Evolutionary conservation across 148 eudicot species (phyloP).

Genomic region (Nepenthes gracilis): DNA sequence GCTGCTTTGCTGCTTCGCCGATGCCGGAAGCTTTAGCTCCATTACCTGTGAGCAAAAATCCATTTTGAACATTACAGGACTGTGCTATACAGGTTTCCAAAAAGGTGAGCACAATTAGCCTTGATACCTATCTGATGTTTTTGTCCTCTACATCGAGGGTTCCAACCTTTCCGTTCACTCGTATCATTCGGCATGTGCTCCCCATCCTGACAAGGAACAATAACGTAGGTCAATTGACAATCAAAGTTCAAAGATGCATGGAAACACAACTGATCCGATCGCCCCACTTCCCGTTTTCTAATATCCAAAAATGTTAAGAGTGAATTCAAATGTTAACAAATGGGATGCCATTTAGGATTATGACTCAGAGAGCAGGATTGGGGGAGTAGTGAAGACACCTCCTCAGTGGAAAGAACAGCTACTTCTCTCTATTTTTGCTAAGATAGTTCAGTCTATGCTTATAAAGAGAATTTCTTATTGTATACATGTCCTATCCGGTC

Average conservation of each 20-base stretch:
- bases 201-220: constrained; percentile 25
- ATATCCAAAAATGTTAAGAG: too few relatives aligned
- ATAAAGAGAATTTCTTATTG: too few relatives aligned
- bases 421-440: too few relatives aligned
- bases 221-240: not conserved
- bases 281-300: too few relatives aligned
- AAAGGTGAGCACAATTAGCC: not conserved
- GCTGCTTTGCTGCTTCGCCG: constrained; percentile 54
- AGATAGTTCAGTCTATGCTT: too few relatives aligned
- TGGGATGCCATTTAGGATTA: too few relatives aligned
- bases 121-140: constrained; percentile 44
- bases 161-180: constrained; percentile 33
- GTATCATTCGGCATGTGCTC: constrained; percentile 38
- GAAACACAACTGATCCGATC: not conserved
- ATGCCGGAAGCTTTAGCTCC: constrained; percentile 26
- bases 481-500: too few relatives aligned
- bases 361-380: too few relatives aligned
- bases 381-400: too few relatives aligned
- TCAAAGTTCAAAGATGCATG: not conserved
- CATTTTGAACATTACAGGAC: not conserved
- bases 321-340: too few relatives aligned
- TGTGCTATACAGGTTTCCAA: not conserved
- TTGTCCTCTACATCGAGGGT: constrained; percentile 44
- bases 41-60: constrained; percentile 39
- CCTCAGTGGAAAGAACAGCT: too few relatives aligned